Evolutionary conservation across 495 filamentous ascomycete genomes (phyloP).

Genomic region (Neurospora sp.): DNA sequence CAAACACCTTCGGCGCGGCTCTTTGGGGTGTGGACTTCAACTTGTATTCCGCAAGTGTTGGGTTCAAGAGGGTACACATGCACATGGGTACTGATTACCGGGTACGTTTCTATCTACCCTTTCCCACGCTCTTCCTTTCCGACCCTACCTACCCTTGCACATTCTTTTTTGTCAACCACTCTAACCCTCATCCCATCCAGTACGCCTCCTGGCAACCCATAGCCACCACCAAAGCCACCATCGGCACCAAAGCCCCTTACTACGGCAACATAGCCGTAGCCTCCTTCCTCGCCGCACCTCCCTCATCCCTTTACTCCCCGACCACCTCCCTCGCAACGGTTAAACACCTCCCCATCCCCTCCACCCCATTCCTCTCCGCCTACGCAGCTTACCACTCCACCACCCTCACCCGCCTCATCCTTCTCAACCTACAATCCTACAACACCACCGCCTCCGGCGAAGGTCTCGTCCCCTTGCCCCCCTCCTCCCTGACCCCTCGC

Average conservation of each 20-base stretch:
- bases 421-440: constrained; percentile 51
- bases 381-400: constrained; percentile 49
- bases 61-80: constrained; percentile 53
- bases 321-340: constrained; percentile 18
- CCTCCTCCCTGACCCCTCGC: constrained; percentile 21
- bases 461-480: constrained; percentile 11
- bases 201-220: constrained; percentile 48
- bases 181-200: not conserved
- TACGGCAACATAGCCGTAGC: constrained; percentile 56
- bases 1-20: constrained; percentile 61
- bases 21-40: constrained; percentile 63
- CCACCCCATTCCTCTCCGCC: constrained; percentile 39
- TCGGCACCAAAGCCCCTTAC: constrained; percentile 57
- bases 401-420: constrained; percentile 36
- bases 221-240: constrained; percentile 36
- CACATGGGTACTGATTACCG: constrained; percentile 58
- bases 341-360: constrained; percentile 33
- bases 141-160: not conserved
- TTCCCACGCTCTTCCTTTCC: not conserved
- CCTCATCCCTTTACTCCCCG: constrained; percentile 9
- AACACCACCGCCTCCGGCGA: constrained; percentile 45
- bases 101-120: constrained; percentile 4
- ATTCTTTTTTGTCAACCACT: no score
- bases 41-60: constrained; percentile 45
- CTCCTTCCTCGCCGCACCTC: constrained; percentile 34